Conservation (phyloP, 2,329 filamentous ascomycete species). For the Penicillium sclerotiorum region DNA sequence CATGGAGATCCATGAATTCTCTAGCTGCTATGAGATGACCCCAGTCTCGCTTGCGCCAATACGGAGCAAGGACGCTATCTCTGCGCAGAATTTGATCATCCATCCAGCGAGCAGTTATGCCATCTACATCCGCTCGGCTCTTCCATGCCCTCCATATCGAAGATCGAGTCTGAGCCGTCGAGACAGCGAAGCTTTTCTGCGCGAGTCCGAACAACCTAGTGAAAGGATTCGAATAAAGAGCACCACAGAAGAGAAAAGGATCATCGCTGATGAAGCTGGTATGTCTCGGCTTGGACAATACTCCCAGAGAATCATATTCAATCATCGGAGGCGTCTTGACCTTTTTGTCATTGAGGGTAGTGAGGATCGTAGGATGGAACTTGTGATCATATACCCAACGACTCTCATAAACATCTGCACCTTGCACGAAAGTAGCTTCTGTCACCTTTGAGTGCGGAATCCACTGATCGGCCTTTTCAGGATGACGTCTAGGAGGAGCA, state of each 20-base stretch:
- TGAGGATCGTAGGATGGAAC: slow-evolving; percentile 51
- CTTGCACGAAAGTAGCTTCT: slow-evolving; percentile 57
- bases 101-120: slow-evolving; percentile 54
- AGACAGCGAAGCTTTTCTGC: slow-evolving; percentile 43
- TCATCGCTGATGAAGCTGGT: slow-evolving; percentile 55
- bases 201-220: slow-evolving; percentile 36
- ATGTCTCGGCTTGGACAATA: slow-evolving; percentile 47
- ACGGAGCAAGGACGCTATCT: slow-evolving; percentile 49
- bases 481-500: slow-evolving; percentile 53
- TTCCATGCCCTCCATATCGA: slow-evolving; percentile 56
- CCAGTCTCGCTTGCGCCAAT: slow-evolving; percentile 50
- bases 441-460: slow-evolving; percentile 59
- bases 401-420: slow-evolving; percentile 55
- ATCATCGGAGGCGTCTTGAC: slow-evolving; percentile 60
- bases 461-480: slow-evolving; percentile 57
- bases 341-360: slow-evolving; percentile 53
- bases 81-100: slow-evolving; percentile 53
- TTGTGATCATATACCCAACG: slow-evolving; percentile 54
- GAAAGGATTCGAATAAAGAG: slow-evolving; percentile 37
- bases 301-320: slow-evolving; percentile 48
- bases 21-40: slow-evolving; percentile 49
- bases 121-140: slow-evolving; percentile 50
- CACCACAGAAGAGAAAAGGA: slow-evolving; percentile 53
- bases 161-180: slow-evolving; percentile 53
- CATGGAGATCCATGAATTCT: slow-evolving; percentile 48